Evolutionary conservation across 768 basidiomycete species (phyloP).

Genomic region (Sistotremastrum suecicum): DNA sequence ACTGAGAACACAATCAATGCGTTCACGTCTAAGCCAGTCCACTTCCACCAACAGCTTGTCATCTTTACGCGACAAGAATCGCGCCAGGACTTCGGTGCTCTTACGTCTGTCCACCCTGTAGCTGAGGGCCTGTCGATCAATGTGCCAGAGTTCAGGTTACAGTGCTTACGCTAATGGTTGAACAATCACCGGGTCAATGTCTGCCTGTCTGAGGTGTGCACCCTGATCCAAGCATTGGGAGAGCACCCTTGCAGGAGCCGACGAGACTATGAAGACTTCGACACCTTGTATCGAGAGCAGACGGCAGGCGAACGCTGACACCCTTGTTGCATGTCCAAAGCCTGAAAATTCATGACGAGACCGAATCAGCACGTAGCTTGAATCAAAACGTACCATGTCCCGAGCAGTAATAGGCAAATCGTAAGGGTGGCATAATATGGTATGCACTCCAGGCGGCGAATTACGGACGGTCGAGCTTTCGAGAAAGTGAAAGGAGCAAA

Average conservation of each 20-base stretch:
- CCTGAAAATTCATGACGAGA: slow-evolving; percentile 22
- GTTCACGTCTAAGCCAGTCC: slow-evolving; percentile 37
- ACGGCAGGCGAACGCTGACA: slow-evolving; percentile 55
- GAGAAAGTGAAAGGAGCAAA: no score
- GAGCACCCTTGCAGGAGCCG: slow-evolving; percentile 62
- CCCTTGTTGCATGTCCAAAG: slow-evolving; percentile 78
- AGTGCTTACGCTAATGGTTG: slow-evolving; percentile 60
- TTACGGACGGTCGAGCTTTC: no score
- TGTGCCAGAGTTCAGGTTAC: background rate
- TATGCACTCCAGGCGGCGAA: no score
- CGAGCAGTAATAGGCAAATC: slow-evolving; percentile 61
- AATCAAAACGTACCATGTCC: slow-evolving; percentile 46
- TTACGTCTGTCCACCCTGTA: slow-evolving; percentile 61
- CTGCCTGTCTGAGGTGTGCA: slow-evolving; percentile 52
- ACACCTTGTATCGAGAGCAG: slow-evolving; percentile 36
- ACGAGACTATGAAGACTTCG: slow-evolving; percentile 51
- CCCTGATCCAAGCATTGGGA: slow-evolving; percentile 46
- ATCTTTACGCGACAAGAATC: slow-evolving; percentile 44
- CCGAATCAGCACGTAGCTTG: background rate
- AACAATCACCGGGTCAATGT: slow-evolving; percentile 69
- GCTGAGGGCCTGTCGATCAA: slow-evolving; percentile 17
- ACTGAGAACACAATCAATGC: slow-evolving; percentile 49
- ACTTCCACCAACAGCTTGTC: slow-evolving; percentile 38
- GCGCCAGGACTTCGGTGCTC: slow-evolving; percentile 47
- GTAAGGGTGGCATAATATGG: slow-evolving; percentile 3